Conservation (phyloP, 148 eudicot species). For the Pharnaceum exiguum region DNA sequence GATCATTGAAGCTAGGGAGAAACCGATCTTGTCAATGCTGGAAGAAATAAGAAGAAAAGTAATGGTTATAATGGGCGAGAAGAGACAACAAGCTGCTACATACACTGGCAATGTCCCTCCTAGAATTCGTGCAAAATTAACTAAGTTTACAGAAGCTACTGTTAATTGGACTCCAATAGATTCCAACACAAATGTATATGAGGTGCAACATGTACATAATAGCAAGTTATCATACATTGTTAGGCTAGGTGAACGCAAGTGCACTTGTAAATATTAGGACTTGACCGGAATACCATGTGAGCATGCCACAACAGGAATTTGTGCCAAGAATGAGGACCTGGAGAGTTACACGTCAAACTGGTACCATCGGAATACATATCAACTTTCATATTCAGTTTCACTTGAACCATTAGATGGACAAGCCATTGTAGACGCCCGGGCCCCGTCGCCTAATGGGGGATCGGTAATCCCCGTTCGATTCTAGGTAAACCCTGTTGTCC, state of each 20-base stretch:
- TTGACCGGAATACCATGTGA: neutral
- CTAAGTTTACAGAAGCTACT: neutral
- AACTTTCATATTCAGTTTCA: neutral
- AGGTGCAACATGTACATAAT: slow-evolving; percentile 6
- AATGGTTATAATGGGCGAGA: neutral
- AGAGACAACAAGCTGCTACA: neutral
- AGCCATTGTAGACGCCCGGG: neutral
- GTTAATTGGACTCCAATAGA: neutral
- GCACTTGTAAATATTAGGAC: slow-evolving; percentile 4
- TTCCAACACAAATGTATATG: neutral
- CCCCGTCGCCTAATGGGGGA: neutral
- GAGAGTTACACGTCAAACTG: neutral
- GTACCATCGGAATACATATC: neutral
- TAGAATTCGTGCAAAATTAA: neutral
- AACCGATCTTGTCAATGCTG: neutral
- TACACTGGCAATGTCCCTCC: neutral
- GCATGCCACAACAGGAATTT: slow-evolving; percentile 4
- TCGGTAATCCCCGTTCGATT: neutral
- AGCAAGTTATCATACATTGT: neutral
- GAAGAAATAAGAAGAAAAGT: neutral
- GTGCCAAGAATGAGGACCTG: neutral
- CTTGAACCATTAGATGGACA: slow-evolving; percentile 1
- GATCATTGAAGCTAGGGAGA: neutral
- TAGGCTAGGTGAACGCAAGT: neutral
- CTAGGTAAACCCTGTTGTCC: no score